Evolutionary conservation across 805 yeast genomes (phyloP), one percentile per base, ranked within the genome.

Genomic region (Saccharomycopsis malanga): DNA sequence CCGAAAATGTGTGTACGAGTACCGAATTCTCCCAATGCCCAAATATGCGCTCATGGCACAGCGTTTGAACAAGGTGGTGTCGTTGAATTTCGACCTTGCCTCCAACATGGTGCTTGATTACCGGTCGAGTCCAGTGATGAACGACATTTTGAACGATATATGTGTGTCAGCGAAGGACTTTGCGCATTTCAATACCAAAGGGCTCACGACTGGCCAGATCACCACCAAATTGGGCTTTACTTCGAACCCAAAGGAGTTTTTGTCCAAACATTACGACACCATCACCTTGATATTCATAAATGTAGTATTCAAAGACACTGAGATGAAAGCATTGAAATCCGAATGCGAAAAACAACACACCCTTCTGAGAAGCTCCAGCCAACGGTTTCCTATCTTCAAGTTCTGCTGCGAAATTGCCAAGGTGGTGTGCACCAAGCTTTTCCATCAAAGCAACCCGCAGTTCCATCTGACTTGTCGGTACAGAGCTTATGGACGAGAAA

Each of bases 191-290:
- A 37, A 40, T 14, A 35, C 25, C 20, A 21, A 23, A 9, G 39
- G 36, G 7, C 27, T 48, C 27, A 45, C 53, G 18, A 44, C 36
- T 5, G 27, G 20, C 18, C 45, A 49, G 34, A 43, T 52, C 44
- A 72, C 66, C 44, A 57, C 63, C 5, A 70, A 66, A 52, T 73
- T 74, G n/a, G 79, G 77, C 1, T 68, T 73, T 48, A 67, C 76
- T 12, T 64, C 65, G 10, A 62, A 70, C 52, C 77, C 78, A 1
- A 58, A 57, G 24, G 58, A 63, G 23, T 70, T 67, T 50, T 70
- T 76, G 3, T 58, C 64, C 22, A 67, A 67, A 4, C 66, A 71
- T 42, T 76, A 70, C 57, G 22, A 29, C 17, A 15, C 24, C 2
- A 17, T 38, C 25, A 39, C 48, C 5, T n/a, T 48, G 9, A 25